Base-by-base conservation (phyloP, 148 eudicot genomes). In the Rhododendron simsii region DNA sequence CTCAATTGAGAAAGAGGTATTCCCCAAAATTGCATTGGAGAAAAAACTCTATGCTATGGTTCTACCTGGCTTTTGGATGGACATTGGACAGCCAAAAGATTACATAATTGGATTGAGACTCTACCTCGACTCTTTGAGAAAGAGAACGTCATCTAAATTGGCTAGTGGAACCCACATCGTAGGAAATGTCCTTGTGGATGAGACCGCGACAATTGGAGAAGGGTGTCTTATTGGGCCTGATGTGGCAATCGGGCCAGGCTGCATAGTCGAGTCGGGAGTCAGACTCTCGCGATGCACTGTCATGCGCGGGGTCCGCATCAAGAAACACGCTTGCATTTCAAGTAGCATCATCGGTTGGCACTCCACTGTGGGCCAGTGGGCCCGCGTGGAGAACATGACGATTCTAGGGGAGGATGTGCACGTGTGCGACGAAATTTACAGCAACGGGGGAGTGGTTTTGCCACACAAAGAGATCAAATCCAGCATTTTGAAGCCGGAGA, bases 41-140 rank as follows among this genome's bases (percentile, higher is more conserved):
- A 89, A 90, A 16, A 85, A 89, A 81, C 94, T 96, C 11, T 92
- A 84, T 79, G 99, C 99, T 0, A 95, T 96, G 98, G 94, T 97
- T 59, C 85, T 97, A 26, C 95, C 99, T 0, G 98, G 99, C 23
- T 97, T 97, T 81, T 95, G 98, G 99, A 97, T 97, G 99, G 99
- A 97, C 91, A 93, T 97, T 80, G 99, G 99, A 8, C 98, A 95
- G 83, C 99, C 99, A 53, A 92, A 90, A 85, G 99, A 97, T 81
- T 95, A 95, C 90, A 97, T 95, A 78, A 92, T 96, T 4, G 99
- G 99, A 85, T 91, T 96, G 67, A 91, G 96, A 79, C 95, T 97
- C 82, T 95, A 97, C 91, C 90, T 97, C 0, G 93, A 92, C 84
- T 97, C 99, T 51, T 88, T 94, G 88, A 92, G 92, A 85, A 94